These are phyloP conservation scores for Pseudoperonospora humuli DNA, from an alignment of 352 stramenopile species.

Conservation along the genomic window DNA sequence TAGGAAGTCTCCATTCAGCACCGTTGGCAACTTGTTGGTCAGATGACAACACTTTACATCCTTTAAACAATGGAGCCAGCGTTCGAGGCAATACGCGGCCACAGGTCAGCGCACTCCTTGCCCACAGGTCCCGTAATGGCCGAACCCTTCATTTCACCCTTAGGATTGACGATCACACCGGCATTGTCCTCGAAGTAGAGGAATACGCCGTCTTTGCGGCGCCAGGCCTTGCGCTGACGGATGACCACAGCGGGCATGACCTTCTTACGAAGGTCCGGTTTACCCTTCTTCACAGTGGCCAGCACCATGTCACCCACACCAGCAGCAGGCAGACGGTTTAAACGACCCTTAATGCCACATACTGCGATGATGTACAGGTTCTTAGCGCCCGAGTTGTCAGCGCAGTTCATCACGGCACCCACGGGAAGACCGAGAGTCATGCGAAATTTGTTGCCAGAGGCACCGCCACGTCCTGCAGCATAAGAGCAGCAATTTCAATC, in stretches of 20 bases:
- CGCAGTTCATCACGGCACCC: constrained; percentile 99
- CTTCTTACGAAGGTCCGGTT: constrained; percentile 99
- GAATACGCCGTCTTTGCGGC: constrained; percentile 99
- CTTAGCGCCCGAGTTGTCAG: constrained; percentile 99
- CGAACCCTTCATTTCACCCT: constrained; percentile 99
- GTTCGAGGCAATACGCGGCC: constrained; percentile 99
- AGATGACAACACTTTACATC: background rate
- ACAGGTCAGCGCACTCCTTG: constrained; percentile 99
- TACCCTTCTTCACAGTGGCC: constrained; percentile 99
- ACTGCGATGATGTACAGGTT: constrained; percentile 99
- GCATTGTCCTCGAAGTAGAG: constrained; percentile 99
- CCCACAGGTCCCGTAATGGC: constrained; percentile 98
- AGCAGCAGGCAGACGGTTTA: constrained; percentile 98
- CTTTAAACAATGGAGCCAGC: constrained; percentile 99
- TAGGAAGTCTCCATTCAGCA: background rate
- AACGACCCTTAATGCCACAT: constrained; percentile 97
- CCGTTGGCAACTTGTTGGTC: background rate
- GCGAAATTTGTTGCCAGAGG: constrained; percentile 98
- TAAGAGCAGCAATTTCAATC: background rate
- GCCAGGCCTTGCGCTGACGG: constrained; percentile 98
- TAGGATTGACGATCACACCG: constrained; percentile 99
- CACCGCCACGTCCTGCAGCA: constrained; percentile 88
- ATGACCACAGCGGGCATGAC: constrained; percentile 99
- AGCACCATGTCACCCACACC: constrained; percentile 99
- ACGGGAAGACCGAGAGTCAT: constrained; percentile 99